Conservation (phyloP, 371 early-diverging fungal genomes). For the Syncephalastrum sp. region DNA sequence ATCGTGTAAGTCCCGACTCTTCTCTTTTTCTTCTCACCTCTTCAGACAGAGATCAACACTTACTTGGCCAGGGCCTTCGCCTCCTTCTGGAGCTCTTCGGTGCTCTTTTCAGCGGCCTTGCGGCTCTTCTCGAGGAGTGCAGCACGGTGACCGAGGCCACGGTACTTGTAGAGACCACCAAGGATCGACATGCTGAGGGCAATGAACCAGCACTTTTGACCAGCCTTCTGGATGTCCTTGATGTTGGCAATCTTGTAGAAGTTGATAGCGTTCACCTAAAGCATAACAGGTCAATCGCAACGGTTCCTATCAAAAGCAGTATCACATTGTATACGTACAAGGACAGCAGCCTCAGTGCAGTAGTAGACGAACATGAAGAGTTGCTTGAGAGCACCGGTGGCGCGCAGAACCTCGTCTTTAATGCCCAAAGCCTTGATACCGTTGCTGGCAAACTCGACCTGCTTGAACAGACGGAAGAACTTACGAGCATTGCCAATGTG, state of each 20-base stretch:
- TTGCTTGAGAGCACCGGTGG: slow-evolving; percentile 50
- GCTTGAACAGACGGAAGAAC: slow-evolving; percentile 53
- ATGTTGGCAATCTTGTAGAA: slow-evolving; percentile 47
- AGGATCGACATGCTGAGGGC: slow-evolving; percentile 63
- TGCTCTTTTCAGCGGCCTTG: slow-evolving; percentile 21
- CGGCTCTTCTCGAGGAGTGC: slow-evolving; percentile 36
- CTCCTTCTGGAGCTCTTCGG: slow-evolving; percentile 23
- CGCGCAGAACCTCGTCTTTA: slow-evolving; percentile 54
- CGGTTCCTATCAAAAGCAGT: not conserved
- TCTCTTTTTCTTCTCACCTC: not conserved
- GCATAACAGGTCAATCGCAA: not conserved
- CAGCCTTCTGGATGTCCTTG: slow-evolving; percentile 49
- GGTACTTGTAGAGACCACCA: slow-evolving; percentile 63
- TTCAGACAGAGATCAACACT: slow-evolving; percentile 5
- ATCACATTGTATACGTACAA: slow-evolving; percentile 34
- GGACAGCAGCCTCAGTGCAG: slow-evolving; percentile 54
- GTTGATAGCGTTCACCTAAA: slow-evolving; percentile 34
- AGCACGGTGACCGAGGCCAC: slow-evolving; percentile 41
- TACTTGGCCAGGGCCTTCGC: slow-evolving; percentile 44
- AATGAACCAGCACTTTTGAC: slow-evolving; percentile 64
- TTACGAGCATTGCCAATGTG: slow-evolving; percentile 66
- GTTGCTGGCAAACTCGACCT: slow-evolving; percentile 59
- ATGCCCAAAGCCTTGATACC: slow-evolving; percentile 51
- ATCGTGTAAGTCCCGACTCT: not conserved
- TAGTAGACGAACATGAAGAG: slow-evolving; percentile 59